A percentile compares a stretch with the other conserved stretches of the same genome.
Conservation (phyloP, 1,284 basidiomycete species). For the Heterobasidion annosum region DNA sequence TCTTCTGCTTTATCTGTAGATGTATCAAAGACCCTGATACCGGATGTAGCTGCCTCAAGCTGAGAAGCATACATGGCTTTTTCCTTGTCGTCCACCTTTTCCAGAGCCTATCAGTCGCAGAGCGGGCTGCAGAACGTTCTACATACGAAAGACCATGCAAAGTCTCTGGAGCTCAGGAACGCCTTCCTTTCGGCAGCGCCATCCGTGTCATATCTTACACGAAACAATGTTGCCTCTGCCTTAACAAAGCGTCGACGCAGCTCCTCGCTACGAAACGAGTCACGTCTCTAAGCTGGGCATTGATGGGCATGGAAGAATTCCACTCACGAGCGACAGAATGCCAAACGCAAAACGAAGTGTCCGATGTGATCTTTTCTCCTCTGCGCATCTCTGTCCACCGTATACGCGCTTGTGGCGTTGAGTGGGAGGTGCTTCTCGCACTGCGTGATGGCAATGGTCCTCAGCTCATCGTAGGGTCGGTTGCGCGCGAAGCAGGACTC, state of each 20-base stretch:
- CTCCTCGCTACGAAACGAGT: slow-evolving; percentile 62
- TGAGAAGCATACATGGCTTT: slow-evolving; percentile 41
- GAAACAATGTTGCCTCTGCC: slow-evolving; percentile 83
- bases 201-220: slow-evolving; percentile 74
- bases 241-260: slow-evolving; percentile 85
- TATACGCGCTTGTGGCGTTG: slow-evolving; percentile 46
- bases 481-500: slow-evolving; percentile 89
- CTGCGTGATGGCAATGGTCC: slow-evolving; percentile 48
- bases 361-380: slow-evolving; percentile 84
- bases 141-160: slow-evolving; percentile 69
- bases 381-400: slow-evolving; percentile 49
- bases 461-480: slow-evolving; percentile 70
- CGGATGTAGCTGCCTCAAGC: slow-evolving; percentile 35
- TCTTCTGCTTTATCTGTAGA: slow-evolving; percentile 14
- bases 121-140: not conserved
- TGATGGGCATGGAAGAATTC: not conserved
- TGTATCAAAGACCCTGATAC: not conserved
- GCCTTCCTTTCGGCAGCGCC: slow-evolving; percentile 49
- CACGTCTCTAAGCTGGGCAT: not conserved
- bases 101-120: not conserved
- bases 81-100: slow-evolving; percentile 56
- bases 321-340: slow-evolving; percentile 92
- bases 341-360: slow-evolving; percentile 91
- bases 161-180: slow-evolving; percentile 72
- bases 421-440: slow-evolving; percentile 71